These are phyloP conservation scores for Nasturtium officinale DNA, from an alignment of 345 rosid species.

Conservation along the genomic window DNA sequence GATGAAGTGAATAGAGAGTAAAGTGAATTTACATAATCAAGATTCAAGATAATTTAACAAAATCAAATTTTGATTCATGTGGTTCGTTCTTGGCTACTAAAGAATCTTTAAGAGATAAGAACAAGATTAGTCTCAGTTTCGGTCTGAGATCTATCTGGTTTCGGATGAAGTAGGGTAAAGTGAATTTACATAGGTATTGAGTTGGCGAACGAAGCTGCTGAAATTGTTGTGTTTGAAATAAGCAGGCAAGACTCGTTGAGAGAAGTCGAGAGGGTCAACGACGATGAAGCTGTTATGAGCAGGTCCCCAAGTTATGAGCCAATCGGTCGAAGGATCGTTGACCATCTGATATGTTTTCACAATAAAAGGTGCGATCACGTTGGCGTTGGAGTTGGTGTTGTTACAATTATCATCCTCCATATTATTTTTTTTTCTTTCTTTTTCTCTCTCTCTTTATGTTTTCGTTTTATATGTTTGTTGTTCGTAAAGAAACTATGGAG, in stretches of 20 bases:
- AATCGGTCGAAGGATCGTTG: constrained; percentile 75
- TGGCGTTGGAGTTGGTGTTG: constrained; percentile 11
- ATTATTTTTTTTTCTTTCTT: not conserved
- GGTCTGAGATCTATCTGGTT: no score
- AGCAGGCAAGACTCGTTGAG: constrained; percentile 72
- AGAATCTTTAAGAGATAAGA: not conserved
- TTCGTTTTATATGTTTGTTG: constrained; percentile 28
- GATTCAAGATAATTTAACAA: not conserved
- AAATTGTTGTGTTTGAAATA: constrained; percentile 97
- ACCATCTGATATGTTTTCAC: constrained; percentile 93
- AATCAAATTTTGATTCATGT: not conserved
- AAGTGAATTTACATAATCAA: no score
- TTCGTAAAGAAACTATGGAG: constrained; percentile 35
- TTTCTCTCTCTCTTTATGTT: constrained; percentile 1
- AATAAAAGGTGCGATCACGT: constrained; percentile 73
- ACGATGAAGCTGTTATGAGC: constrained; percentile 86
- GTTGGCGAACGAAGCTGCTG: constrained; percentile 95
- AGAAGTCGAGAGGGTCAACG: constrained; percentile 77
- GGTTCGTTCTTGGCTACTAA: not conserved
- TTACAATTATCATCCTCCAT: constrained; percentile 49
- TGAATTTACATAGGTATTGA: constrained; percentile 74
- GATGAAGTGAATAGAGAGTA: no score
- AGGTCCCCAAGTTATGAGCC: constrained; percentile 80
- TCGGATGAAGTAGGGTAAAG: not conserved
- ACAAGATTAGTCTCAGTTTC: not conserved